phyloP scores from a whole-genome alignment of 2,329 filamentous ascomycete genomes.

The Penicillium sp. region DNA sequence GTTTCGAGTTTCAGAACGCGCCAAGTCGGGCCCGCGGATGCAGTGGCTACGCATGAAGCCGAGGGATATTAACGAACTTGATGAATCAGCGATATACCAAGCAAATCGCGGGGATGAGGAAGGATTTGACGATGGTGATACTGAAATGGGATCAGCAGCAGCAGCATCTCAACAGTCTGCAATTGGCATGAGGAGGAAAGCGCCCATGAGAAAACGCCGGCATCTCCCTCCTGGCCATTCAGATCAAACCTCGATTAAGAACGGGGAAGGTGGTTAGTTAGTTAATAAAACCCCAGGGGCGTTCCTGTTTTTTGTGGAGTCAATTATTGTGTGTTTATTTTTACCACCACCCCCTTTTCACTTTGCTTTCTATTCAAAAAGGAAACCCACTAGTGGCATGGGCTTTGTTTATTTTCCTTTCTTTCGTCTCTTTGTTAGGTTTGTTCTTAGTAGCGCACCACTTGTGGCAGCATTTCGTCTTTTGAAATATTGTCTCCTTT shows the following conservation, averaged over 20 bases:
- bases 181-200: conserved; percentile 40
- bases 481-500: not conserved
- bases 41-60: conserved; percentile 90
- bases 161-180: conserved; percentile 33
- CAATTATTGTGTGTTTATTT: too few species aligned
- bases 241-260: conserved; percentile 34
- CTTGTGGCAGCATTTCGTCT: not conserved
- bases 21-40: conserved; percentile 89
- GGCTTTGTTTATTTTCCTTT: not conserved
- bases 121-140: conserved; percentile 36
- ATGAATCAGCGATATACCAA: conserved; percentile 58
- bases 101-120: conserved; percentile 28
- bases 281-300: not conserved
- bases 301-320: conserved; percentile 9
- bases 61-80: conserved; percentile 71
- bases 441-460: not conserved
- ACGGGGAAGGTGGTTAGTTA: conserved; percentile 21
- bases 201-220: conserved; percentile 39
- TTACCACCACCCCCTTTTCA: conserved; percentile 4
- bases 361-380: conserved; percentile 5
- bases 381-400: conserved; percentile 4
- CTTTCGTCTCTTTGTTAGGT: not conserved
- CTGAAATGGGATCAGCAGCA: conserved; percentile 31
- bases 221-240: conserved; percentile 19
- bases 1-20: conserved; percentile 87